A percentile compares a stretch with the other conserved stretches of the same genome.
These are phyloP conservation scores for Quercus glauca DNA, from an alignment of 306 rosid genomes.

Conservation along the genomic window DNA sequence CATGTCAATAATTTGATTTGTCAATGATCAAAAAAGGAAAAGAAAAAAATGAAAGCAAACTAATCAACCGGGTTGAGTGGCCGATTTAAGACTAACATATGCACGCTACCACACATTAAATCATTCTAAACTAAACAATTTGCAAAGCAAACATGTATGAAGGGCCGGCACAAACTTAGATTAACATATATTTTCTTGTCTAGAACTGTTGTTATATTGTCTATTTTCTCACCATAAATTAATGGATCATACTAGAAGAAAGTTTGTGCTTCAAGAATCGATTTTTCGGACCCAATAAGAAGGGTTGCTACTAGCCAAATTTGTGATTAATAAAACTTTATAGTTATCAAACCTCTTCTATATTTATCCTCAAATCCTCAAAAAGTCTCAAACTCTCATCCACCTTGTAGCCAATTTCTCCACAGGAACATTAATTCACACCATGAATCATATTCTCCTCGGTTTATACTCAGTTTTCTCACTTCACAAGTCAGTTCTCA, in stretches of 20 bases:
- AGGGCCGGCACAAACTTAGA: not conserved
- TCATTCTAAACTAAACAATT: not conserved
- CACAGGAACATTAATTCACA: not conserved
- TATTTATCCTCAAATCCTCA: not conserved
- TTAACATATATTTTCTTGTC: not conserved
- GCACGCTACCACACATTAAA: not conserved
- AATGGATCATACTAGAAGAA: not conserved
- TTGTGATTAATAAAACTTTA: not conserved
- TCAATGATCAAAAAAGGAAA: not conserved
- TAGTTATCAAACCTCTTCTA: not conserved
- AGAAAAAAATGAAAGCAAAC: not conserved
- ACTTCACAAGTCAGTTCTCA: not conserved
- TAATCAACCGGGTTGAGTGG: not conserved
- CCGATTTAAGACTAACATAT: not conserved
- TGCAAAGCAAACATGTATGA: not conserved
- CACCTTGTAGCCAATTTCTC: not conserved
- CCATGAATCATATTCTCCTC: slow-evolving; percentile 19
- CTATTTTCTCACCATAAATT: not conserved
- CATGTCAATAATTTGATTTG: not conserved
- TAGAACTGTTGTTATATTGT: not conserved
- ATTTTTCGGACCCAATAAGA: not conserved
- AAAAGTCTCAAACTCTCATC: not conserved
- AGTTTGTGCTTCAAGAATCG: too few relatives aligned
- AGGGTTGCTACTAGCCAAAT: not conserved
- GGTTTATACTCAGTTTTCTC: not conserved